Evolutionary conservation across 108 stramenopile genomes (phyloP).

Genomic region (Aureococcus anophagefferens): DNA sequence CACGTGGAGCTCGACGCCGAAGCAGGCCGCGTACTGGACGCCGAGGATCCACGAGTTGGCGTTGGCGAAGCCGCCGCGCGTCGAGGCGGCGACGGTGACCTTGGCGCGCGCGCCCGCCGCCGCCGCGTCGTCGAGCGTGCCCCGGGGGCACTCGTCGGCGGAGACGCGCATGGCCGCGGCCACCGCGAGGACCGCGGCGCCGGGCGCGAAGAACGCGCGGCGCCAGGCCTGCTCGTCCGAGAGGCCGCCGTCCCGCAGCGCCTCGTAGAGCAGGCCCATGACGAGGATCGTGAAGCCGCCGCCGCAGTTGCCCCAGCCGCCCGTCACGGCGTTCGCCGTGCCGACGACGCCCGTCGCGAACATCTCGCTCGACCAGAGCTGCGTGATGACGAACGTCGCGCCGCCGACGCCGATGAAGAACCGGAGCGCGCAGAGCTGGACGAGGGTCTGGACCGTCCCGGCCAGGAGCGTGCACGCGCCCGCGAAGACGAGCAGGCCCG

Average conservation of each 20-base stretch:
- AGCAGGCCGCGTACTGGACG: slow-evolving; percentile 76
- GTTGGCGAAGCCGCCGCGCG: slow-evolving; percentile 58
- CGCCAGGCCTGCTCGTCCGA: slow-evolving; percentile 61
- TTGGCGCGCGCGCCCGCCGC: slow-evolving; percentile 55
- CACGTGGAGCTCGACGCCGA: slow-evolving; percentile 81
- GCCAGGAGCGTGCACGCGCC: too few relatives aligned
- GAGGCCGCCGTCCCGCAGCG: slow-evolving; percentile 43
- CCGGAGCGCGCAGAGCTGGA: slow-evolving; percentile 44
- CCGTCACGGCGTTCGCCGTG: slow-evolving; percentile 67
- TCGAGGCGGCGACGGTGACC: slow-evolving; percentile 47
- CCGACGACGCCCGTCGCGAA: slow-evolving; percentile 71
- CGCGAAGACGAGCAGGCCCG: too few relatives aligned
- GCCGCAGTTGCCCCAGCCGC: slow-evolving; percentile 71
- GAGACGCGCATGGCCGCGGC: slow-evolving; percentile 40
- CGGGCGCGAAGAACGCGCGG: slow-evolving; percentile 59
- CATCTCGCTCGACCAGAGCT: slow-evolving; percentile 70
- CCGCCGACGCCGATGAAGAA: slow-evolving; percentile 72
- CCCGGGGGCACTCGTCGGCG: slow-evolving; percentile 73
- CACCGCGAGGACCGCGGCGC: slow-evolving; percentile 39
- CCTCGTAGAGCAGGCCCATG: slow-evolving; percentile 56
- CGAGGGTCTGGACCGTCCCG: too few relatives aligned
- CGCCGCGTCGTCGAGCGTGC: slow-evolving; percentile 63
- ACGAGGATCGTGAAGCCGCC: slow-evolving; percentile 71
- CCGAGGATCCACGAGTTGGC: slow-evolving; percentile 73
- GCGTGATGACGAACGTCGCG: slow-evolving; percentile 69